phyloP scores from a whole-genome alignment of 2,329 filamentous ascomycete genomes.

The Penicillium sp. region DNA sequence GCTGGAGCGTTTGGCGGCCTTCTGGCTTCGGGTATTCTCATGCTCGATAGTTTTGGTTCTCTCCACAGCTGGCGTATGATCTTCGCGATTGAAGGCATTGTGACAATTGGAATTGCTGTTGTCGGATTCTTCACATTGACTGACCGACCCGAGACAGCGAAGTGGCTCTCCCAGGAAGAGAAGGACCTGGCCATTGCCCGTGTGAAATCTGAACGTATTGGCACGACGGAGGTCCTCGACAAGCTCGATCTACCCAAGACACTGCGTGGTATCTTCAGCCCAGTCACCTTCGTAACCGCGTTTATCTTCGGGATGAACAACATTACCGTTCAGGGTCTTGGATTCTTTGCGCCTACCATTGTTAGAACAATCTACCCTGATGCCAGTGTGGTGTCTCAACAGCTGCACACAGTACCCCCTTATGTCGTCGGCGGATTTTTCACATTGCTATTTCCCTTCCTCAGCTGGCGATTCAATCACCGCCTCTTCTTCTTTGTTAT shows the following conservation, averaged over 20 bases:
- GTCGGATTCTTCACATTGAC: constrained; percentile 64
- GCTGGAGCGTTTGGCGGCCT: constrained; percentile 71
- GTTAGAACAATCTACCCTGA: constrained; percentile 65
- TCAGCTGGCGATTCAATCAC: constrained; percentile 60
- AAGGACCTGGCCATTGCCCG: constrained; percentile 65
- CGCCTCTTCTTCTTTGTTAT: constrained; percentile 61
- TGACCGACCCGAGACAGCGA: constrained; percentile 65
- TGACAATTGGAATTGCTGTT: constrained; percentile 57
- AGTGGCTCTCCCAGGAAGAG: constrained; percentile 64
- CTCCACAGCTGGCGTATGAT: constrained; percentile 66
- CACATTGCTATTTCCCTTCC: constrained; percentile 59
- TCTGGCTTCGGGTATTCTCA: constrained; percentile 62
- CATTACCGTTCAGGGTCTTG: constrained; percentile 68
- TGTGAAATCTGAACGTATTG: constrained; percentile 66
- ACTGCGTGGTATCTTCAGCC: constrained; percentile 61
- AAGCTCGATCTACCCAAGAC: constrained; percentile 60
- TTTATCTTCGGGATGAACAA: constrained; percentile 65
- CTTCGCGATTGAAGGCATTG: constrained; percentile 68
- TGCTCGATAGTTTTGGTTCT: constrained; percentile 56
- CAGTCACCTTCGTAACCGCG: constrained; percentile 57
- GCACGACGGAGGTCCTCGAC: constrained; percentile 62
- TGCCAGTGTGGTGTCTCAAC: constrained; percentile 58
- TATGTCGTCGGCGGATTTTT: constrained; percentile 68
- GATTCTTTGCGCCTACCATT: constrained; percentile 70
- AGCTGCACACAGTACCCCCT: constrained; percentile 68